Base-by-base conservation (phyloP, 1,284 basidiomycete genomes). In the Ustilago shanxiensis region DNA sequence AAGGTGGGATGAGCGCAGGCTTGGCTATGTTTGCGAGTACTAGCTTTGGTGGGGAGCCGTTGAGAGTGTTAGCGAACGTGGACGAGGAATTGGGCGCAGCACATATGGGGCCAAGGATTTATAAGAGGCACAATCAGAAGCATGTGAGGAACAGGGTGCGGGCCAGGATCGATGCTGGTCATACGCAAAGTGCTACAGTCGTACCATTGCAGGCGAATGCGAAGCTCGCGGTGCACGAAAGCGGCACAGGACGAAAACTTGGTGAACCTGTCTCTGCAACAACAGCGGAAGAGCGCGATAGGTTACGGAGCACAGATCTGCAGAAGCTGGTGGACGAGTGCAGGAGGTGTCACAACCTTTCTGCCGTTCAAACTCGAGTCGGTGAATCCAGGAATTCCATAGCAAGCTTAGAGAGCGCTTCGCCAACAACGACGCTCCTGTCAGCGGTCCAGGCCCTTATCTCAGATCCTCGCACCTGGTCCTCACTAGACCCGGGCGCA, bases 101-200 rank as follows among this genome's bases (percentile, higher is more conserved):
- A 14, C 75, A 77, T 50, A 72, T 77, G 62, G 75, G 75, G 7
- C 75, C 75, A 0, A 62, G 75, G 35, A 77, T 77, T 39, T 77
- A 77, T 35, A 60, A 60, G 35, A 31, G 75, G 41, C 71, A 72
- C 35, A 77, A 77, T 29, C 73, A 72, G 62, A 72, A 68, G 20
- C 69, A 72, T 35, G 73, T 72, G 1, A 47, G 60, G 20, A 64
- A 67, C 37, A 50, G 50, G 44, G 58, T 65, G 39, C 45, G 52
- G 55, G 72, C 66, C 13, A 74, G 63, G 56, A 66, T 67, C 37
- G 65, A 65, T 47, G 65, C 71, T 16, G 29, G 55, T 22, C 65
- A 72, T 29, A 8, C 44, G 6, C 14, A 2, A 2, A 3, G 24
- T 28, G 24, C 41, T 14, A 0, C 31, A 24, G 3, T 28, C 9